Percentiles rank a stretch among this genome's conserved stretches.
These are phyloP conservation scores for Blastobotrys illinoisensis DNA, from an alignment of 1,139 yeast species.

Conservation along the genomic window DNA sequence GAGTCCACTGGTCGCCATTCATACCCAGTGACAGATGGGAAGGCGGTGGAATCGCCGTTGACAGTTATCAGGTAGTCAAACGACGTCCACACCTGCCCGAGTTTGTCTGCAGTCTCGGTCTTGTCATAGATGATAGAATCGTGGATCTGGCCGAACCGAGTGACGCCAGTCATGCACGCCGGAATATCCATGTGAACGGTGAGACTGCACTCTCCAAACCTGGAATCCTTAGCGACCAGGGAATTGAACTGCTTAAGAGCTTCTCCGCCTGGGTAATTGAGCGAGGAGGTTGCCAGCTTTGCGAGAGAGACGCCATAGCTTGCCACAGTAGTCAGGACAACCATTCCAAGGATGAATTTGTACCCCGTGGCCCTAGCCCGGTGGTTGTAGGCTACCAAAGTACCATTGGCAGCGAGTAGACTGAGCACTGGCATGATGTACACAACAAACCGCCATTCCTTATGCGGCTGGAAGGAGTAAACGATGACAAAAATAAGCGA, in stretches of 20 bases:
- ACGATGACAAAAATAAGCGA: conserved; percentile 49
- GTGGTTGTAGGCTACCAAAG: conserved; percentile 5
- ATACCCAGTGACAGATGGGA: conserved; percentile 22
- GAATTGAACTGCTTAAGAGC: conserved; percentile 56
- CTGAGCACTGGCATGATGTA: conserved; percentile 70
- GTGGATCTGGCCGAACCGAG: conserved; percentile 59
- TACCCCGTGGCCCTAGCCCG: conserved; percentile 9
- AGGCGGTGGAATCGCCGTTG: conserved; percentile 20
- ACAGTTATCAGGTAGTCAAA: conserved; percentile 61
- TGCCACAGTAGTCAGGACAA: conserved; percentile 28
- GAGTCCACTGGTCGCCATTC: conserved; percentile 40
- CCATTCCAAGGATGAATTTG: conserved; percentile 27
- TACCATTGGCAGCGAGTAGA: conserved; percentile 23
- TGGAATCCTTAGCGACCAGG: conserved; percentile 17
- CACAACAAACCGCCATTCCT: conserved; percentile 88
- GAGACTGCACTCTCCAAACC: conserved; percentile 3
- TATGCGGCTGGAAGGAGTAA: conserved; percentile 83
- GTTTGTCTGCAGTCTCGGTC: conserved; percentile 47
- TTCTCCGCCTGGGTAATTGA: conserved; percentile 86
- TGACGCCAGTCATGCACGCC: conserved; percentile 84
- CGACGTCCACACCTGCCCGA: conserved; percentile 45
- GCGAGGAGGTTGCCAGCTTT: conserved; percentile 59
- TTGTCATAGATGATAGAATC: conserved; percentile 58
- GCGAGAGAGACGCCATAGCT: conserved; percentile 43
- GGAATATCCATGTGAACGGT: conserved; percentile 70